Conservation (phyloP, 345 rosid genomes). For the Arabis hirsuta region DNA sequence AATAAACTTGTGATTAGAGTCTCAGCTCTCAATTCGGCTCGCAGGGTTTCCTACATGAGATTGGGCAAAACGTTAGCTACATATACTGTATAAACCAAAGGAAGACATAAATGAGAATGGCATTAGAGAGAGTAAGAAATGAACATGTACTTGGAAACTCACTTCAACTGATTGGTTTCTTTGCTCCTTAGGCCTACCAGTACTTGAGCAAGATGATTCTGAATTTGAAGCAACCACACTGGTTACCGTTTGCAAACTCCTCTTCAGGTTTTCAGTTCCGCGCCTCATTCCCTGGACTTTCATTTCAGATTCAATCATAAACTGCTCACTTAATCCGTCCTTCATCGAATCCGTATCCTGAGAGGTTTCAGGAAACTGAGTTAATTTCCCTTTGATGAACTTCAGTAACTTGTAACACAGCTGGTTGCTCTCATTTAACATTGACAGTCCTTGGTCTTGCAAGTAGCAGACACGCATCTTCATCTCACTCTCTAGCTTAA, state of each 20-base stretch:
- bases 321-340: constrained; percentile 65
- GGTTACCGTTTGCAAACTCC: constrained; percentile 74
- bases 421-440: constrained; percentile 65
- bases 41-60: constrained; percentile 57
- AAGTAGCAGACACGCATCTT: constrained; percentile 61
- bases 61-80: constrained; percentile 27
- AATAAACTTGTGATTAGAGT: constrained; percentile 69
- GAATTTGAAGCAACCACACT: constrained; percentile 50
- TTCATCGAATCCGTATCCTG: constrained; percentile 44
- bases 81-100: constrained; percentile 13
- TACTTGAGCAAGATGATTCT: constrained; percentile 38
- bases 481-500: constrained; percentile 79
- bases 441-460: constrained; percentile 78
- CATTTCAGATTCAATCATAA: constrained; percentile 72
- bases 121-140: neutral
- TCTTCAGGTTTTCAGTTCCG: constrained; percentile 67
- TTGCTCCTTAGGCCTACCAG: constrained; percentile 40
- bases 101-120: neutral
- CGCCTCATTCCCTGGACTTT: constrained; percentile 74
- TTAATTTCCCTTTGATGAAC: constrained; percentile 58
- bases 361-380: constrained; percentile 54
- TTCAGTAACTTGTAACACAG: constrained; percentile 69
- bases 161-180: constrained; percentile 64
- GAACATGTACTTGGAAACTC: constrained; percentile 35
- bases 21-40: constrained; percentile 74